Base-by-base conservation (phyloP, 1,284 basidiomycete genomes). In the Exobasidium rhododendri region DNA sequence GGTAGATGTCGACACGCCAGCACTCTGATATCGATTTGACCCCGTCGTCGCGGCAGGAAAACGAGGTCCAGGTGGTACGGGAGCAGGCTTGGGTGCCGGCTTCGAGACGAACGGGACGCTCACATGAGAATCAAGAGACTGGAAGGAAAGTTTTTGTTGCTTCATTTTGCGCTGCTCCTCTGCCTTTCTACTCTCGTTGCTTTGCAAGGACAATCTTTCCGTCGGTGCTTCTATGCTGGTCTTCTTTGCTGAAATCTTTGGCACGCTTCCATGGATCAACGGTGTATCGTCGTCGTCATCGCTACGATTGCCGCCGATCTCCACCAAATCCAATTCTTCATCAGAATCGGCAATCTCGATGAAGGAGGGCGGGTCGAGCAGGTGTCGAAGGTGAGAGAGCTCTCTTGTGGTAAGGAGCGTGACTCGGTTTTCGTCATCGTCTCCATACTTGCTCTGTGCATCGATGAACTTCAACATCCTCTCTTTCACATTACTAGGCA, bases 391-490 rank as follows among this genome's bases (percentile, higher is more conserved):
- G 10, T 17, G 7, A 7, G 10, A 7, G 17, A 40, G 35, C 17
- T 40, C 35, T 40, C 35, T 40, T 17, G 35, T 40, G 35, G 35
- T 40, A 10, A 64, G 17, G 66, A 58, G 4, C 75, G 68, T 26
- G 76, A 62, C 14, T 74, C 77, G 32, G 65, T 66, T 49, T 74
- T 64, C n/a, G 62, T 61, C 46, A 0, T 61, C 62, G 10, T 71
- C 58, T 51, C 70, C 58, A 56, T 74, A 68, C 6, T 51, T 61
- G 61, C 76, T 68, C 66, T 78, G 75, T 55, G 66, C 66, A 55
- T 69, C 64, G 61, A 78, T 63, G 44, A 76, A 78, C 29, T 52
- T 58, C 45, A 76, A 65, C 66, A 75, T 70, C 53, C 69, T 69
- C 22, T 68, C 56, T 56, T 59, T 69, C 24, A 70, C 67, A 22